Evolutionary conservation across 352 stramenopile genomes (phyloP).

Genomic region (Pythium utonaiense): DNA sequence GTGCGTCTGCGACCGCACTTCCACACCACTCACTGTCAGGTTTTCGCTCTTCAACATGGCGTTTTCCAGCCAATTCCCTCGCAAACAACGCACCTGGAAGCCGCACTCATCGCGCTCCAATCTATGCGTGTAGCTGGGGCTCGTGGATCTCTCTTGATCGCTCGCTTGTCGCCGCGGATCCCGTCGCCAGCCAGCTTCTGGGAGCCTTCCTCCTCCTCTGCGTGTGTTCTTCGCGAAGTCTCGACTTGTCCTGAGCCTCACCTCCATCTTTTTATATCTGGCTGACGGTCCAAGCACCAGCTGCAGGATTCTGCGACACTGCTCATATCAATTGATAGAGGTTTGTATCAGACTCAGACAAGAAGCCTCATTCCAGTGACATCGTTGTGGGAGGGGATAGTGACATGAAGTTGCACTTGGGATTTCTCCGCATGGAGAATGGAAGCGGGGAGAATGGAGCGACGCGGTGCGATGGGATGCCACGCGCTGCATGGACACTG

Average conservation of each 20-base stretch:
- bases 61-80: neutral
- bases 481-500: too few species aligned
- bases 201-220: neutral
- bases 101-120: neutral
- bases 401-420: slow-evolving; percentile 23
- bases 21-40: neutral
- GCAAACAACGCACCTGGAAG: neutral
- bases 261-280: slow-evolving; percentile 21
- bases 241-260: neutral
- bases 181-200: neutral
- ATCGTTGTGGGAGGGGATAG: neutral
- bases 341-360: neutral
- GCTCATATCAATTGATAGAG: slow-evolving; percentile 5
- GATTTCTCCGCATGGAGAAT: neutral
- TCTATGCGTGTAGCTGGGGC: neutral
- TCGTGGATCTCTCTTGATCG: neutral
- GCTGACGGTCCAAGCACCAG: neutral
- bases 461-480: too few species aligned
- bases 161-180: neutral
- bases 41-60: neutral
- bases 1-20: slow-evolving; percentile 9
- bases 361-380: slow-evolving; percentile 5
- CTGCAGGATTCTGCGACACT: slow-evolving; percentile 10
- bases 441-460: too few species aligned
- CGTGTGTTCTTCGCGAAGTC: slow-evolving; percentile 1